Conservation (phyloP, 2,329 filamentous ascomycete species). For the Gnomoniopsis smithogilvyi region DNA sequence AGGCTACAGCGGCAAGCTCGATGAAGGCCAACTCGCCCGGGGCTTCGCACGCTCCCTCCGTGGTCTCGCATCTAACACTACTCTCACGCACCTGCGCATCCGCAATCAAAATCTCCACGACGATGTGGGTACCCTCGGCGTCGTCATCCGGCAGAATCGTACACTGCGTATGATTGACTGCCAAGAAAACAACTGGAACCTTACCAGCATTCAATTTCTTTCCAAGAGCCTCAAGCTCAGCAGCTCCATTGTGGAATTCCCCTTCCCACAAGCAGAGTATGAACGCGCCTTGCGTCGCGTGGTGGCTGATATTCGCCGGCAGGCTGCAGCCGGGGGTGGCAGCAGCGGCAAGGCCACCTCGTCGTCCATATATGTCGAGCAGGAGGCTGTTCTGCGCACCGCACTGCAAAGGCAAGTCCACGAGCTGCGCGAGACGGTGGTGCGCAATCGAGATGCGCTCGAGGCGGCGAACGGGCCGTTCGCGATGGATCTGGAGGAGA, state of each 20-base stretch:
- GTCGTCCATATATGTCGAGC: constrained; percentile 20
- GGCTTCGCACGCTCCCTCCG: constrained; percentile 48
- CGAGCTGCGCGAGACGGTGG: constrained; percentile 22
- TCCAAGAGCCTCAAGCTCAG: constrained; percentile 42
- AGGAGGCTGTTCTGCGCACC: constrained; percentile 19
- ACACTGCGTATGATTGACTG: constrained; percentile 52
- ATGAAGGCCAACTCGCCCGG: constrained; percentile 53
- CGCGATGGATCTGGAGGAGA: constrained; percentile 25
- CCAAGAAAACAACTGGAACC: constrained; percentile 52
- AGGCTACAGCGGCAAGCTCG: constrained; percentile 54
- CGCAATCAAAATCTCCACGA: constrained; percentile 54
- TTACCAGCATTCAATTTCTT: constrained; percentile 47
- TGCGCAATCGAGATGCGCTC: constrained; percentile 23
- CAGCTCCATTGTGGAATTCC: constrained; percentile 40
- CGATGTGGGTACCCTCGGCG: constrained; percentile 49
- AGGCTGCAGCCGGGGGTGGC: not conserved
- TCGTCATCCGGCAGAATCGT: constrained; percentile 45
- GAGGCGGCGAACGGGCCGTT: constrained; percentile 25
- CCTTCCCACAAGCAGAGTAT: constrained; percentile 27
- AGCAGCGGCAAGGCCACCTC: constrained; percentile 14
- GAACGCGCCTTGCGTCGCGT: constrained; percentile 23
- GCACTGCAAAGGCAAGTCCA: constrained; percentile 19
- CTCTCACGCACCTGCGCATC: constrained; percentile 46
- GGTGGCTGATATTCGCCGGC: constrained; percentile 20
- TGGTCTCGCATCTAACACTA: constrained; percentile 27